Conservation (phyloP, 2,329 filamentous ascomycete species). For the Colletotrichum sp. region DNA sequence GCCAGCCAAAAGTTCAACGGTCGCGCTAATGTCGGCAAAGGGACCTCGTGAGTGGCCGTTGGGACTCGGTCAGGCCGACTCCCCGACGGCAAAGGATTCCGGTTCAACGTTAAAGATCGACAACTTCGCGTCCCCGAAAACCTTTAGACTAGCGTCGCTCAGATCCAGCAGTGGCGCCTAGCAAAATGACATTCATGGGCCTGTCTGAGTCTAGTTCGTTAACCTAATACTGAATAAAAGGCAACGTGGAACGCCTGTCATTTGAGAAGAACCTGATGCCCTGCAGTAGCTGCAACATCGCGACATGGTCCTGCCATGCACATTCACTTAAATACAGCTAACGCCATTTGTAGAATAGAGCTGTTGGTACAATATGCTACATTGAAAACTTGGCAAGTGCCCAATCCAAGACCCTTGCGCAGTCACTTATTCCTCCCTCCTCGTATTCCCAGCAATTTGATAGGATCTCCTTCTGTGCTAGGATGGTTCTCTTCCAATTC, state of each 20-base stretch:
- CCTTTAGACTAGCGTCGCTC: neutral
- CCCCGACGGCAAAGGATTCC: neutral
- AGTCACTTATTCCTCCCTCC: slow-evolving; percentile 19
- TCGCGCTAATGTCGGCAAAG: neutral
- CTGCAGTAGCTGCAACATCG: neutral
- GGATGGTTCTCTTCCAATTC: slow-evolving; percentile 3
- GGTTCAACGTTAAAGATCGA: neutral
- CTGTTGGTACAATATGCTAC: neutral
- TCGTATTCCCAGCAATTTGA: slow-evolving; percentile 16
- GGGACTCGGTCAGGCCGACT: neutral
- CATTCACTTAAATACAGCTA: neutral
- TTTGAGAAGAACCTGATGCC: no score
- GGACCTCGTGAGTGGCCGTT: neutral
- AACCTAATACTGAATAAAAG: neutral
- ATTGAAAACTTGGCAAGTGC: slow-evolving; percentile 10
- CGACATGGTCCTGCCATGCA: neutral
- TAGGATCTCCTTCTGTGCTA: slow-evolving; percentile 10
- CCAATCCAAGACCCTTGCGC: slow-evolving; percentile 11
- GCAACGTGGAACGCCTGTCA: neutral
- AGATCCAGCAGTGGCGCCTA: neutral
- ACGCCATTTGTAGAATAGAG: neutral
- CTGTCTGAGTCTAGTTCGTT: neutral
- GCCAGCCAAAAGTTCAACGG: neutral
- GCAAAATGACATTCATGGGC: neutral
- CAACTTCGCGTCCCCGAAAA: neutral